Evolutionary conservation across 805 yeast genomes (phyloP).

Genomic region (Pichia pseudocactophila): DNA sequence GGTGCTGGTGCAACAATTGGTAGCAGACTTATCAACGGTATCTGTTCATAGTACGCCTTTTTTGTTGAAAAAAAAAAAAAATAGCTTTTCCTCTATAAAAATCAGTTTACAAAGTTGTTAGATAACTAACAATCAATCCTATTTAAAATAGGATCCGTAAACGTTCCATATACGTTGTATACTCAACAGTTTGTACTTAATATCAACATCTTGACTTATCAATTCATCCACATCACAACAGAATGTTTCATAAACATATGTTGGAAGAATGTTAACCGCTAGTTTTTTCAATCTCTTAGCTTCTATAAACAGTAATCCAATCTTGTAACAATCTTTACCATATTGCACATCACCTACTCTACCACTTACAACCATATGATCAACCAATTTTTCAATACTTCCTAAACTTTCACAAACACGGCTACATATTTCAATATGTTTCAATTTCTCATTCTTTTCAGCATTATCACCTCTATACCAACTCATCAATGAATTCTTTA

Average conservation of each 20-base stretch:
- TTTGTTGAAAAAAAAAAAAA: no score
- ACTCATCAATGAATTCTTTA: conserved; percentile 23
- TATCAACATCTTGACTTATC: conserved; percentile 31
- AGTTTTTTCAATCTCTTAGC: conserved; percentile 44
- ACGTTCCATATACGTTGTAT: conserved; percentile 54
- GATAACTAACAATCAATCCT: no score
- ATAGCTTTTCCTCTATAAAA: no score
- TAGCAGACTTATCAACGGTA: conserved; percentile 66
- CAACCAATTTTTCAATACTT: conserved; percentile 17
- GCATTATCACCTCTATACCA: conserved; percentile 10
- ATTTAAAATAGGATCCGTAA: conserved; percentile 32
- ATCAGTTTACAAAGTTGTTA: no score
- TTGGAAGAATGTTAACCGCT: conserved; percentile 45
- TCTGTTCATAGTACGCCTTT: conserved; percentile 36
- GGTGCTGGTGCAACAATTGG: conserved; percentile 98
- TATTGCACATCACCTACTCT: background rate
- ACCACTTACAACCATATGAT: conserved; percentile 12
- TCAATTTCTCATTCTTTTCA: background rate
- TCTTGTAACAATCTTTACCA: conserved; percentile 27
- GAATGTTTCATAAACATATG: conserved; percentile 44
- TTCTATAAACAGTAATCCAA: conserved; percentile 63
- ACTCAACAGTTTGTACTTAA: conserved; percentile 35
- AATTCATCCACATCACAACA: conserved; percentile 54
- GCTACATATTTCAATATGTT: background rate
- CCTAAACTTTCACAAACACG: conserved; percentile 9